Base-by-base conservation (phyloP, 495 filamentous ascomycete genomes). In the Penicillium crystallinum region DNA sequence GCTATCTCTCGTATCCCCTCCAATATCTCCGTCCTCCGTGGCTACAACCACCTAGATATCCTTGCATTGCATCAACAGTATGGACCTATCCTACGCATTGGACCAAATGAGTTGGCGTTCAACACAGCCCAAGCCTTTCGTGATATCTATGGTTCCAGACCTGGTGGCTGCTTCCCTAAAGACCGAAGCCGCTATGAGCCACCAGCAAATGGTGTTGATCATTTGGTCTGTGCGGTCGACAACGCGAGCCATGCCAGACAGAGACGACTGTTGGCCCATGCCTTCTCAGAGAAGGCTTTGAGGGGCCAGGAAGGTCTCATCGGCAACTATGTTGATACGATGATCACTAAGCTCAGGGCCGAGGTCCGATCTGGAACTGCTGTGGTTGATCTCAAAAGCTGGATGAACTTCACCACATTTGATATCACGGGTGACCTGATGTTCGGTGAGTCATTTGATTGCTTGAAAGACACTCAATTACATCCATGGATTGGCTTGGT, bases 41-140 rank as follows among this genome's bases (percentile, higher is more conserved):
- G 64, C 10, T 23, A 46, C 12, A 46, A 49, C 17, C 64, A 67
- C 40, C 25, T 65, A 9, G 62, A 67, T 14, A 25, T 63, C 1
- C 27, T 46, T 10, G 53, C 46, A 1, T 51, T 69, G n/a, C 73
- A 77, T 57, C 46, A 60, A 1, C 53, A 62, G 23, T 77, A 77
- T 53, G 75, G 76, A 0, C 62, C 67, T 5, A 71, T 81, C 10
- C 69, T 88, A 0, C 81, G 85, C 3, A 60, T 85, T 9, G 65
- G 71, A 0, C 84, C 84, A 1, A 66, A 76, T 33, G 72, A 81
- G 37, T 59, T 88, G 0, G 77, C 76, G 3, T 86, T 82, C 65
- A 75, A 66, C 49, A 69, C 75, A 2, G 66, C 75, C 2, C 67
- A 66, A 14, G 80, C 83, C 4, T 82, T 75, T 69, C 74, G 75